These are phyloP conservation scores for Guillardia theta DNA, from an alignment of 78 protist genomes.

Conservation along the genomic window DNA sequence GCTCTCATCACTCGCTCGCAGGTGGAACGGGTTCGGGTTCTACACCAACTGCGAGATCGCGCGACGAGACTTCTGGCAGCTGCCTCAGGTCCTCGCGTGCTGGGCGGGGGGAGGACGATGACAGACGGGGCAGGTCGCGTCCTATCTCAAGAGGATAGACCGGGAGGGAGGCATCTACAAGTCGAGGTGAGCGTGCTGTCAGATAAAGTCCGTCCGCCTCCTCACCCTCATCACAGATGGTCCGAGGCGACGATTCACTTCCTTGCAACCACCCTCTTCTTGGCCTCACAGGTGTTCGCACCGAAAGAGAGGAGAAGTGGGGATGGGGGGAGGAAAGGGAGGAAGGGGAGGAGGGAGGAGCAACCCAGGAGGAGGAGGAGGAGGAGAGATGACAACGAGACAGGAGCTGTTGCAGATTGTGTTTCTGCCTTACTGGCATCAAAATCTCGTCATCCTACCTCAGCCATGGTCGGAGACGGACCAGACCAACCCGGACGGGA, in stretches of 20 bases:
- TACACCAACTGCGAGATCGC: conserved; percentile 33
- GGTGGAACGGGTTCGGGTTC: background rate
- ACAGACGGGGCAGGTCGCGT: background rate
- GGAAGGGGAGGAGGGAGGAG: no score
- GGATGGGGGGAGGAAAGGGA: no score
- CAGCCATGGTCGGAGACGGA: background rate
- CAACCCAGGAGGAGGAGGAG: no score
- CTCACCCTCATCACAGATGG: no score
- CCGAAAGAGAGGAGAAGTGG: no score
- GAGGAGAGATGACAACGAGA: no score
- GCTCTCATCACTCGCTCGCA: background rate
- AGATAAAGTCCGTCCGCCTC: no score
- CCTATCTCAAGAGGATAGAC: background rate
- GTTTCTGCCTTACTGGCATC: conserved; percentile 24
- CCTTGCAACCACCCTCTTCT: background rate
- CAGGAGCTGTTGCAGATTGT: background rate
- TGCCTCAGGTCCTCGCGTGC: background rate
- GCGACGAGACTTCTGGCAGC: background rate
- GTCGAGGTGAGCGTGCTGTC: no score
- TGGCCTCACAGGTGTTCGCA: no score
- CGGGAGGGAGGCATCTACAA: background rate
- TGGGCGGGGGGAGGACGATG: background rate
- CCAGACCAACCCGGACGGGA: background rate
- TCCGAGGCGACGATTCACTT: background rate
- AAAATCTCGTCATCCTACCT: conserved; percentile 14